phyloP scores from a whole-genome alignment of 1,139 yeast genomes.

The Yamadazyma taylorii region DNA sequence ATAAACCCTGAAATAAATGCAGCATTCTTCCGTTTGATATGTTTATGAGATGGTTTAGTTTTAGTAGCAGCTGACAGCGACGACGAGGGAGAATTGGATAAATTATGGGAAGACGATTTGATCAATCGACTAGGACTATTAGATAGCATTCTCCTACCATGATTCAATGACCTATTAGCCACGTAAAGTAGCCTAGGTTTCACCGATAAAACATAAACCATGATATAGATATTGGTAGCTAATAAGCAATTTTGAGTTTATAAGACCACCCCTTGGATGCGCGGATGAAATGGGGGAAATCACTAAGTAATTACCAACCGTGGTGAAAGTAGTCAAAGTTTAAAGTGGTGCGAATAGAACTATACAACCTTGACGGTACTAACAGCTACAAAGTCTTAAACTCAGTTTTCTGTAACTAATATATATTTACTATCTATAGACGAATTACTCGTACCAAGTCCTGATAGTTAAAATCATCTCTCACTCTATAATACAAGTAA shows the following conservation, averaged over 20 bases:
- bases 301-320: too few species aligned
- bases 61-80: slow-evolving; percentile 12
- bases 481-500: slow-evolving; percentile 14
- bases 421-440: not conserved
- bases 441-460: slow-evolving; percentile 7
- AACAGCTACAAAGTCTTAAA: too few species aligned
- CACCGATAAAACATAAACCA: slow-evolving; percentile 34
- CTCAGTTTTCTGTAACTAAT: not conserved
- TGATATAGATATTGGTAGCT: slow-evolving; percentile 5
- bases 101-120: slow-evolving; percentile 10
- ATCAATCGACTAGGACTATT: slow-evolving; percentile 13
- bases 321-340: too few species aligned
- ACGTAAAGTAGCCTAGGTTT: slow-evolving; percentile 32
- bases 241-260: not conserved
- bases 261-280: not conserved
- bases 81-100: slow-evolving; percentile 3
- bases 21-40: slow-evolving; percentile 31
- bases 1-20: slow-evolving; percentile 47
- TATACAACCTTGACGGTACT: too few species aligned
- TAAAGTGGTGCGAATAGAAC: too few species aligned
- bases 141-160: slow-evolving; percentile 18
- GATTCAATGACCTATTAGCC: slow-evolving; percentile 24
- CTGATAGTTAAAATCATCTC: slow-evolving; percentile 15
- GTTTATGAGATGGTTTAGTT: slow-evolving; percentile 11
- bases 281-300: not conserved